Evolutionary conservation across 2,329 filamentous ascomycete species (phyloP).

Genomic region (Aspergillus sp.): DNA sequence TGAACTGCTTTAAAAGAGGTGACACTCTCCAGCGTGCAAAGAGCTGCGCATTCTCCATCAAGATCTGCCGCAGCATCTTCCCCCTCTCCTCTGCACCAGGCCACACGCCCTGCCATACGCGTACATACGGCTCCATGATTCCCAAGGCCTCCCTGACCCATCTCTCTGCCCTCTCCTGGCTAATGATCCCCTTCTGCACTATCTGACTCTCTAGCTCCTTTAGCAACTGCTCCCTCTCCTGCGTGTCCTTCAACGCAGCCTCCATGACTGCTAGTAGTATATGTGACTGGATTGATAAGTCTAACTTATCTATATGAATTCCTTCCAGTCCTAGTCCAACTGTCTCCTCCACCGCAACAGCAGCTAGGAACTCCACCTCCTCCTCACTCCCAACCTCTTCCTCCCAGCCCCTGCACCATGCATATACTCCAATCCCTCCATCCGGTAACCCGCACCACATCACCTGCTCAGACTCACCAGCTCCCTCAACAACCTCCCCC

Average conservation of each 20-base stretch:
- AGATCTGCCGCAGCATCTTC: conserved; percentile 14
- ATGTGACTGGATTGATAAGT: conserved; percentile 14
- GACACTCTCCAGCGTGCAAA: conserved; percentile 17
- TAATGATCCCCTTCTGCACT: conserved; percentile 10
- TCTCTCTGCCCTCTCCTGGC: conserved; percentile 8
- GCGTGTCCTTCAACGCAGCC: conserved; percentile 11
- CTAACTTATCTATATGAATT: conserved; percentile 11
- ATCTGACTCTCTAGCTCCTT: conserved; percentile 14
- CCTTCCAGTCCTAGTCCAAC: conserved; percentile 5
- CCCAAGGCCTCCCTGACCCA: conserved; percentile 14
- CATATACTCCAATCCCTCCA: conserved; percentile 12
- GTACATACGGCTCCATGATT: conserved; percentile 14
- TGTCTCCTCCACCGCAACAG: conserved; percentile 16
- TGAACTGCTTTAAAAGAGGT: conserved; percentile 12
- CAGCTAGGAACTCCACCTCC: conserved; percentile 15
- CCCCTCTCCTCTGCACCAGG: conserved; percentile 12
- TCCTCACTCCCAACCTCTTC: conserved; percentile 15
- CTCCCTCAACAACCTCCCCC: conserved; percentile 7
- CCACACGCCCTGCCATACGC: conserved; percentile 14
- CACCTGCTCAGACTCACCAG: conserved; percentile 9
- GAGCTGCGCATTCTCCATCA: conserved; percentile 19
- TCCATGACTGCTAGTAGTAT: conserved; percentile 13
- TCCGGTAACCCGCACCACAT: conserved; percentile 15
- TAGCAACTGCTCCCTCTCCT: conserved; percentile 12
- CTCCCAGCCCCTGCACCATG: conserved; percentile 10